phyloP scores from a whole-genome alignment of 305 asterid species.

The Caryopteris hybrid region DNA sequence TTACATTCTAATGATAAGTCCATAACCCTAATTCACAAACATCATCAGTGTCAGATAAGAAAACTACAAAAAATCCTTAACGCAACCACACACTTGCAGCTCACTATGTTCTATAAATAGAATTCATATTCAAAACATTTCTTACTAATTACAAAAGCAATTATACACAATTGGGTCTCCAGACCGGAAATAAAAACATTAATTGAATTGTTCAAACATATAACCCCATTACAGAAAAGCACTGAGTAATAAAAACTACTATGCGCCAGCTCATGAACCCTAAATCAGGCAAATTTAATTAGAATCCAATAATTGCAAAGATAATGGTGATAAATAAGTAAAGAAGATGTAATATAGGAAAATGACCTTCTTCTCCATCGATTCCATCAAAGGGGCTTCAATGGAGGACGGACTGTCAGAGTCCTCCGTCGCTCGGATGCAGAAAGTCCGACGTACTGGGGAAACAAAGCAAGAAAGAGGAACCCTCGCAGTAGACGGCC shows the following conservation, averaged over 20 bases:
- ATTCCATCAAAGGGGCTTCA: constrained; percentile 59
- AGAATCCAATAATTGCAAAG: neutral
- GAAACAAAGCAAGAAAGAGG: constrained; percentile 20
- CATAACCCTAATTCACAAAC: neutral
- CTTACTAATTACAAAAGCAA: neutral
- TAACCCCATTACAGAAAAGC: too few species aligned
- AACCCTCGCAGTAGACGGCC: constrained; percentile 15
- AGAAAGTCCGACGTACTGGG: constrained; percentile 42
- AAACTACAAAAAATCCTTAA: neutral
- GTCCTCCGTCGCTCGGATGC: constrained; percentile 45
- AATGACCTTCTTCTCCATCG: constrained; percentile 82
- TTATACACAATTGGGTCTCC: too few species aligned
- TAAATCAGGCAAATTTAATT: neutral
- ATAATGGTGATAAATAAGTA: neutral
- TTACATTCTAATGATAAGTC: neutral
- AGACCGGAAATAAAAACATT: too few species aligned
- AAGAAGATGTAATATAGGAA: neutral
- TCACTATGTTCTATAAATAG: neutral
- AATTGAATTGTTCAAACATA: too few species aligned
- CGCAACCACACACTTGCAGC: neutral
- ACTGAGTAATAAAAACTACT: too few species aligned
- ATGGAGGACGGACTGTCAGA: constrained; percentile 36
- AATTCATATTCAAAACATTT: neutral
- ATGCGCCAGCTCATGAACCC: too few species aligned
- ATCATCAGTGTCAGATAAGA: neutral